Evolutionary conservation across 192 early-diverging fungal genomes (phyloP), one percentile per base, ranked within the genome.

Genomic region (Coemansia sp.): DNA sequence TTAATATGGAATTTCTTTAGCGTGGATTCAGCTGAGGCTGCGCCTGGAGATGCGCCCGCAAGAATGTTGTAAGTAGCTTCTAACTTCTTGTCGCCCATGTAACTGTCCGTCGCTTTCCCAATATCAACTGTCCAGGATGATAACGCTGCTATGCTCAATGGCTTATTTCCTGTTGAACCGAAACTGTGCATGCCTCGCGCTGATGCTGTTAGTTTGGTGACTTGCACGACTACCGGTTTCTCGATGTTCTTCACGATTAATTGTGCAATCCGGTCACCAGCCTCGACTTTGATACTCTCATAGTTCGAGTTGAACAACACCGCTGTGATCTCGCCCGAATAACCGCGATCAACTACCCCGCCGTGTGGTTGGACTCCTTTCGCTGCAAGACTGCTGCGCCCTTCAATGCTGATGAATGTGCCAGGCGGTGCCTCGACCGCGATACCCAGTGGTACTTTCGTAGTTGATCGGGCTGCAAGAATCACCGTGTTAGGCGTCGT

Each of bases 1-100:
- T n/a, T n/a, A 14, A 62, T 35, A 9, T 62, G 48, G 14, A 62
- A 49, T 46, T 62, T 62, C 4, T n/a, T 32, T 13, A 62, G 15
- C 34, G 23, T 50, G 29, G 45, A 20, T 2, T 9, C 25, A 5
- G 60, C 60, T 13, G 38, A 46, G 7, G 45, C 4, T 38, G 36
- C 9, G 13, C 1, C 11, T 23, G 38, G 60, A 3, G 20, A 9
- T 19, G 6, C 15, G 43, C 41, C 45, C 17, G 45, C 17, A 9
- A 61, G 41, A 19, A 61, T 61, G 8, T 48, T 48, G 29, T 8
- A 61, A 0, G 15, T 48, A 5, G 17, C 22, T 40, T 61, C 60
- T 1, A 61, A 25, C 14, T 33, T 14, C 33, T 34, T 40, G 25
- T 61, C 60, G 3, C 60, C 60, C 3, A 1, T 3, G n/a, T 33